Percentiles rank a stretch among this genome's conserved stretches.
phyloP scores from a whole-genome alignment of 139 green algal genomes.

The Asterochloris sp. region DNA sequence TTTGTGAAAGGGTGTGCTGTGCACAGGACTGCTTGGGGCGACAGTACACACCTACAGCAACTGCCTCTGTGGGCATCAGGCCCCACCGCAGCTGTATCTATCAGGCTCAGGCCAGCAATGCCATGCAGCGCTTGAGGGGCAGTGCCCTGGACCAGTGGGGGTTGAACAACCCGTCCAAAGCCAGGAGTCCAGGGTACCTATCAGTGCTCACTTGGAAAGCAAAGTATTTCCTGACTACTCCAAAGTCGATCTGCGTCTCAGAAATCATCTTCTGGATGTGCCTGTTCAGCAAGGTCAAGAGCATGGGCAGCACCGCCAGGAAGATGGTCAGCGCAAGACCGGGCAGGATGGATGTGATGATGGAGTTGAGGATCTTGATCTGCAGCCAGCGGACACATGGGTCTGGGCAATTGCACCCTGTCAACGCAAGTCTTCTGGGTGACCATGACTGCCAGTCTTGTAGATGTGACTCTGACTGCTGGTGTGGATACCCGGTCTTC shows the following conservation, averaged over 20 bases:
- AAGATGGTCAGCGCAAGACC: constrained; percentile 71
- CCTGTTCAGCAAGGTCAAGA: constrained; percentile 54
- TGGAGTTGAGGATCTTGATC: constrained; percentile 28
- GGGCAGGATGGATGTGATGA: constrained; percentile 50
- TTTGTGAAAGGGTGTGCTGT: background rate
- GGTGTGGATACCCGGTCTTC: no score
- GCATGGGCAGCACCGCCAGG: constrained; percentile 55
- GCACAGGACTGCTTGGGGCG: no score
- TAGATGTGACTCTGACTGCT: no score
- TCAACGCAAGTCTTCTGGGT: background rate
- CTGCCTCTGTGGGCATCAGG: background rate
- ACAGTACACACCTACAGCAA: background rate
- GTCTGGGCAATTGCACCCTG: background rate
- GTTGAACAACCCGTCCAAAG: no score
- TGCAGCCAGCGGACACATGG: background rate
- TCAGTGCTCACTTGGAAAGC: constrained; percentile 40
- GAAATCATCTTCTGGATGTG: constrained; percentile 43
- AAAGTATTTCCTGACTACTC: constrained; percentile 44
- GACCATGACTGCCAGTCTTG: background rate
- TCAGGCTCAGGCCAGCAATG: background rate
- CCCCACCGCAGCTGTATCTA: background rate
- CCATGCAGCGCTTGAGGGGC: background rate
- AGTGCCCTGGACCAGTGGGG: no score
- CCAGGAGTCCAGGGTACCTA: no score
- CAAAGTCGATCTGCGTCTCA: constrained; percentile 50